Conservation (phyloP, 2,329 filamentous ascomycete genomes). For the Colletotrichum graminicola region DNA sequence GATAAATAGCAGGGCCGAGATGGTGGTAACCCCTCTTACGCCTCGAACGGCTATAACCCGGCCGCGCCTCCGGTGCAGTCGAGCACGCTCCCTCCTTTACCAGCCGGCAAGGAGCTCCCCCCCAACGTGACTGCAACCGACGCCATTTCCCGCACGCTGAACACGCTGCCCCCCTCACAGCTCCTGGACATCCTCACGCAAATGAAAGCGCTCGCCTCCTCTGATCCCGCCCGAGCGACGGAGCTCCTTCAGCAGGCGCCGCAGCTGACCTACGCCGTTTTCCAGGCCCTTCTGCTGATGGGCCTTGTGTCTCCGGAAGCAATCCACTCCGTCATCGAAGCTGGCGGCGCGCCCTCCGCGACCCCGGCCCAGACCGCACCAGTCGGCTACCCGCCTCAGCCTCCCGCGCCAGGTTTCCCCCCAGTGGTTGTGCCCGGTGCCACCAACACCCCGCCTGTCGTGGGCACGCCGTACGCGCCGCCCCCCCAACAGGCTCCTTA, state of each 20-base stretch:
- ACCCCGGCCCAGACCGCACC: slow-evolving; percentile 28
- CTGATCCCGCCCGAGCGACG: slow-evolving; percentile 84
- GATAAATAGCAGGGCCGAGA: slow-evolving; percentile 31
- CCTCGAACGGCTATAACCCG: slow-evolving; percentile 51
- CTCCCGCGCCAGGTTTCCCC: slow-evolving; percentile 51
- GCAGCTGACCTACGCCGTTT: slow-evolving; percentile 93
- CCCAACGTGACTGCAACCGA: slow-evolving; percentile 87
- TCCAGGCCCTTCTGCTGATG: slow-evolving; percentile 93
- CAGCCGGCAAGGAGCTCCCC: slow-evolving; percentile 85
- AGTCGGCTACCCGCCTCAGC: slow-evolving; percentile 44
- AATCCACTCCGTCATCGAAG: slow-evolving; percentile 83
- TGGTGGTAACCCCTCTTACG: slow-evolving; percentile 41
- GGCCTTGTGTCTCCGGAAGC: slow-evolving; percentile 89
- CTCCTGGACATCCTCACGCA: slow-evolving; percentile 93
- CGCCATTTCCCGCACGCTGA: slow-evolving; percentile 91
- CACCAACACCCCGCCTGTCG: slow-evolving; percentile 63
- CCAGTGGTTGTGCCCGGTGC: slow-evolving; percentile 49
- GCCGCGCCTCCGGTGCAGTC: slow-evolving; percentile 47
- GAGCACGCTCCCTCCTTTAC: slow-evolving; percentile 80
- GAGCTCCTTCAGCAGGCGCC: slow-evolving; percentile 90
- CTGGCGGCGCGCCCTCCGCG: slow-evolving; percentile 57
- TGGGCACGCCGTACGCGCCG: slow-evolving; percentile 59
- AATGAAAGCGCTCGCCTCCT: slow-evolving; percentile 90
- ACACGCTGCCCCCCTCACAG: slow-evolving; percentile 86
- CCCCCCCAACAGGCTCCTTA: slow-evolving; percentile 56